Evolutionary conservation across 2,329 filamentous ascomycete genomes (phyloP), one percentile per base, ranked within the genome.

Genomic region (Periconia sp.): DNA sequence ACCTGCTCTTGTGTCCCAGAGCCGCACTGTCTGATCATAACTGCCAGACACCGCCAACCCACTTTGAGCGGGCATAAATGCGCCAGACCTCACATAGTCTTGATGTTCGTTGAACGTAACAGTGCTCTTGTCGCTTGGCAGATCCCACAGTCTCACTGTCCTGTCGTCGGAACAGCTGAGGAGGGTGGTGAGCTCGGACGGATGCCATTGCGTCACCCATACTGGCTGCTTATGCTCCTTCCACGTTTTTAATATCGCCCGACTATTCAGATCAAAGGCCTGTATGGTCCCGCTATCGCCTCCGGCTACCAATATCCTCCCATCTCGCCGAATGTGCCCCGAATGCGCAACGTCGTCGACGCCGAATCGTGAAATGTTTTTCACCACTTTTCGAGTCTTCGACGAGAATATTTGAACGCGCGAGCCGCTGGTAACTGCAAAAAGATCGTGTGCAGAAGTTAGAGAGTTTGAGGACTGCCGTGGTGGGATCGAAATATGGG

Each of bases 211-310:
- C 32, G 91, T 92, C 17, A 87, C 84, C 86, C 92, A 96, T 17
- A 95, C 89, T 11, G 94, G 89, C 78, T 95, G 92, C 74, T 91
- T 92, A 75, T 97, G 92, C 57, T 92, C 84, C 52, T 86, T 85
- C 92, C 94, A 99, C 37, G 92, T 96, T 77, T 94, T 92, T 59
- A 99, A 75, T 55, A 99, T 96, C 3, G 91, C 91, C 52, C 94
- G 82, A 43, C 91, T 92, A 66, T 81, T 85, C 37, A 95, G 84
- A 65, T 99, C 94, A 65, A 97, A 99, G 10, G 96, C 91, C 72
- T 99, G 95, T 56, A 99, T 89, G 50, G 87, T 85, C 43, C 95
- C 95, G 28, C 84, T 87, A 66, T 96, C 92, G 58, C 96, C 92
- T 60, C 92, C 92, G 22, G 92, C 91, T 24, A 95, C 87, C 57